These are phyloP conservation scores for Candida alai DNA, from an alignment of 805 yeast species.

Conservation along the genomic window DNA sequence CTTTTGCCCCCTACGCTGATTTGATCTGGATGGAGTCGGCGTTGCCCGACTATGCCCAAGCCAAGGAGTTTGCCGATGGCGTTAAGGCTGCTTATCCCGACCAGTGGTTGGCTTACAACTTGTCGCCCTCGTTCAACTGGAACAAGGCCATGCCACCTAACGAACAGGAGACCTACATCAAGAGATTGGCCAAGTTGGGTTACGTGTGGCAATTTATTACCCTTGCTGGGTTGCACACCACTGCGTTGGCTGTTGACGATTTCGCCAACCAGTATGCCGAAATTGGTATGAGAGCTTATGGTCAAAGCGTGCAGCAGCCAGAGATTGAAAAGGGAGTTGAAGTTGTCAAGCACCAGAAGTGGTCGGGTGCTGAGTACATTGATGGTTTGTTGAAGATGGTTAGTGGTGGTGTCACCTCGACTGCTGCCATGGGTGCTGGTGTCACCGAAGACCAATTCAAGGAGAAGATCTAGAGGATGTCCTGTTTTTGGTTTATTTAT, in stretches of 20 bases:
- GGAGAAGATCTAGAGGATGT: constrained; percentile 12
- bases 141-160: constrained; percentile 82
- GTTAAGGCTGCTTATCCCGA: constrained; percentile 76
- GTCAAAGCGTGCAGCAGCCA: constrained; percentile 76
- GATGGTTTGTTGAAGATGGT: constrained; percentile 86
- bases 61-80: constrained; percentile 91
- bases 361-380: constrained; percentile 98
- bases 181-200: constrained; percentile 82
- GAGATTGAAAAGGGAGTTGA: constrained; percentile 90
- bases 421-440: constrained; percentile 98
- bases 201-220: constrained; percentile 98
- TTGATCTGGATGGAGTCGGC: constrained; percentile 98
- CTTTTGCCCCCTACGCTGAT: constrained; percentile 92
- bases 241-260: constrained; percentile 85
- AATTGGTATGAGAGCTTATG: constrained; percentile 95
- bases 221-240: constrained; percentile 93
- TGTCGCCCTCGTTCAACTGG: constrained; percentile 98
- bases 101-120: constrained; percentile 95
- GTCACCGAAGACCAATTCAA: constrained; percentile 97
- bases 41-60: constrained; percentile 89
- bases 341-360: constrained; percentile 95
- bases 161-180: constrained; percentile 88
- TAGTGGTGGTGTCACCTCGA: constrained; percentile 90
- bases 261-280: constrained; percentile 75
- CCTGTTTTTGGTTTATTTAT: background rate